Evolutionary conservation across 495 filamentous ascomycete genomes (phyloP).

Genomic region (Talaromyces ruber): DNA sequence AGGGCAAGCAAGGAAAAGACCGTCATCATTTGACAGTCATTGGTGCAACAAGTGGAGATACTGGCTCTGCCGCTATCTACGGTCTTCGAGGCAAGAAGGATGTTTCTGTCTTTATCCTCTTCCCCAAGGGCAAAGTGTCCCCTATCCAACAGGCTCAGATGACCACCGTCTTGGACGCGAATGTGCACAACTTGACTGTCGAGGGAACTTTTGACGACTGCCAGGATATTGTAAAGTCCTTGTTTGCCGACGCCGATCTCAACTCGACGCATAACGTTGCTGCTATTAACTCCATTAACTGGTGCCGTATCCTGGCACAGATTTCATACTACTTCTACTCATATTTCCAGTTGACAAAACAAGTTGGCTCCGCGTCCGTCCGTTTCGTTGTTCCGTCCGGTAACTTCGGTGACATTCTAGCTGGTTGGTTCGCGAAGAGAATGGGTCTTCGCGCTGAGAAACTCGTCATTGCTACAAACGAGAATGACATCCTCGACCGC

Average conservation of each 20-base stretch:
- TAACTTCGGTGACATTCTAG: constrained; percentile 95
- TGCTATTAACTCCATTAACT: constrained; percentile 89
- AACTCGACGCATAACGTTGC: constrained; percentile 69
- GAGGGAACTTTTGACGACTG: constrained; percentile 92
- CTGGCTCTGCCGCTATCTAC: constrained; percentile 92
- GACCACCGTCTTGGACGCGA: constrained; percentile 79
- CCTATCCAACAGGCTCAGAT: constrained; percentile 92
- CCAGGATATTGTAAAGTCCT: constrained; percentile 85
- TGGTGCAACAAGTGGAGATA: constrained; percentile 90
- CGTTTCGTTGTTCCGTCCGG: constrained; percentile 82
- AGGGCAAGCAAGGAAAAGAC: constrained; percentile 58
- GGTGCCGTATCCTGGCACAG: constrained; percentile 84
- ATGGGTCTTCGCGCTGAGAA: constrained; percentile 86
- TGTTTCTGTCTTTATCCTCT: constrained; percentile 82
- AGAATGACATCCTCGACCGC: constrained; percentile 76
- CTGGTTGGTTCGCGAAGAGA: constrained; percentile 80
- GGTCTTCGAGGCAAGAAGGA: constrained; percentile 97
- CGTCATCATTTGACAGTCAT: constrained; percentile 84
- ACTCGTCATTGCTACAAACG: constrained; percentile 83
- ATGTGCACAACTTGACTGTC: constrained; percentile 80
- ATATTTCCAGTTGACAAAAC: constrained; percentile 68
- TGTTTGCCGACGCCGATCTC: constrained; percentile 73
- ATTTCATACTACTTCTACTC: constrained; percentile 82
- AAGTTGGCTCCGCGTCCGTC: constrained; percentile 46
- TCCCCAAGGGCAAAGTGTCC: constrained; percentile 74